These are phyloP conservation scores for Ganoderma lucidum DNA, from an alignment of 1,284 basidiomycete species.

Conservation along the genomic window DNA sequence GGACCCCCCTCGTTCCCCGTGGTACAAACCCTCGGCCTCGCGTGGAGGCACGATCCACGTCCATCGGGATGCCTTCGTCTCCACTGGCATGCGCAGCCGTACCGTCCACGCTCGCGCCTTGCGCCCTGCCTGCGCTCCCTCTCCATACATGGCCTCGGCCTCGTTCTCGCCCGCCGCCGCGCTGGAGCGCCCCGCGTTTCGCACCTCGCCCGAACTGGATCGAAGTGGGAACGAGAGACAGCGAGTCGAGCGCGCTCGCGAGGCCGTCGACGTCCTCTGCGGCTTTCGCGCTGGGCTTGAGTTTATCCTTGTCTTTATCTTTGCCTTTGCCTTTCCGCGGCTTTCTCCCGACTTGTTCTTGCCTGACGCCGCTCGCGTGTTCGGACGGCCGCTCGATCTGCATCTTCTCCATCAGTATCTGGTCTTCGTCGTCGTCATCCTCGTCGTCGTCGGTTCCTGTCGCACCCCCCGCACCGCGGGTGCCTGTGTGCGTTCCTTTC, in stretches of 20 bases:
- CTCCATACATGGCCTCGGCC: conserved; percentile 16
- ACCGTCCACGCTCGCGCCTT: not conserved
- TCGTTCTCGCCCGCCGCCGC: conserved; percentile 20
- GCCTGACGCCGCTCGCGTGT: conserved; percentile 2
- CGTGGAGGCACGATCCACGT: not conserved
- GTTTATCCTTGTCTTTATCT: conserved; percentile 13
- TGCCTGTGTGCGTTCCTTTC: not conserved
- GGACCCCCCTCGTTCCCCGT: not conserved
- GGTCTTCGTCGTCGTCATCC: conserved; percentile 22
- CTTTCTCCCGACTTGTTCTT: not conserved
- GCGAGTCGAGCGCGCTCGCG: conserved; percentile 57
- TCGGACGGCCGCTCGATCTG: conserved; percentile 14
- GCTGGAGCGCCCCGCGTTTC: conserved; percentile 27
- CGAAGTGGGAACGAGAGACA: conserved; percentile 72
- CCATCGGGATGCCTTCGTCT: not conserved
- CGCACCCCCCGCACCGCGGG: not conserved
- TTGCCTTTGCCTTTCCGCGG: conserved; percentile 3
- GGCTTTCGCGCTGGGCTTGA: not conserved
- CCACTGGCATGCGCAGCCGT: no score
- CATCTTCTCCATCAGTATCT: conserved; percentile 27
- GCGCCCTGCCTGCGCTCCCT: conserved; percentile 7
- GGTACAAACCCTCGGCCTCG: not conserved
- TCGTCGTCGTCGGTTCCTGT: conserved; percentile 1
- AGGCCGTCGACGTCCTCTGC: conserved; percentile 52
- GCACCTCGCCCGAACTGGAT: conserved; percentile 77